These are phyloP conservation scores for Vigna nakashimae DNA, from an alignment of 306 rosid species.

Conservation along the genomic window DNA sequence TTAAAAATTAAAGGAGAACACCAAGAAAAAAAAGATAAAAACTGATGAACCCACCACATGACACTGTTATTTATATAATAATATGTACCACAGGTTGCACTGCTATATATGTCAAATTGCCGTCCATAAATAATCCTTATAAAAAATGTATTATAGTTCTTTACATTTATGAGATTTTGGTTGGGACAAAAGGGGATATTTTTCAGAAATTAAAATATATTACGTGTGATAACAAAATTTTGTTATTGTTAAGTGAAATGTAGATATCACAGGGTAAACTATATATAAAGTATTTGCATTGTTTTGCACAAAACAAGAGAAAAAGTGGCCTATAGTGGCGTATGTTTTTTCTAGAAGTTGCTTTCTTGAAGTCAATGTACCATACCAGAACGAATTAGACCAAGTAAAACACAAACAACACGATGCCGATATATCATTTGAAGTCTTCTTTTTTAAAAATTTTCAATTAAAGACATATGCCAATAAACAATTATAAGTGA, in stretches of 20 bases:
- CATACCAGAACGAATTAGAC: constrained; percentile 39
- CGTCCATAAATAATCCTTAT: constrained; percentile 19
- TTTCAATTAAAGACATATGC: constrained; percentile 2
- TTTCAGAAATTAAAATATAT: not conserved
- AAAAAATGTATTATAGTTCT: not conserved
- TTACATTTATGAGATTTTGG: not conserved
- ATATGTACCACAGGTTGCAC: constrained; percentile 1
- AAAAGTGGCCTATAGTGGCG: not conserved
- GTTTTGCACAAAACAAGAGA: not conserved
- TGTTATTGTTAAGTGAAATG: not conserved
- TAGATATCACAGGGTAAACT: not conserved
- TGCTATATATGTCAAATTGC: not conserved
- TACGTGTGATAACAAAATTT: not conserved
- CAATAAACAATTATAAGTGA: constrained; percentile 11
- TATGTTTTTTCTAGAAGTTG: constrained; percentile 45
- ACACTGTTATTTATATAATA: constrained; percentile 1
- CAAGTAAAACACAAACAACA: constrained; percentile 38
- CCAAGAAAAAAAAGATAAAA: constrained; percentile 15
- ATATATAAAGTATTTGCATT: not conserved
- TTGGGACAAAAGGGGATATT: not conserved
- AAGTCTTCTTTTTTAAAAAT: not conserved
- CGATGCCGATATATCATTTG: not conserved
- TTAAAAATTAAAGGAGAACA: not conserved
- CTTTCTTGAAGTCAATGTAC: constrained; percentile 24
- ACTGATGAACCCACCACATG: not conserved